Percentiles rank a stretch among this genome's conserved stretches.
These are phyloP conservation scores for Trichophyton equinum DNA, from an alignment of 2,329 filamentous ascomycete genomes.

Conservation along the genomic window DNA sequence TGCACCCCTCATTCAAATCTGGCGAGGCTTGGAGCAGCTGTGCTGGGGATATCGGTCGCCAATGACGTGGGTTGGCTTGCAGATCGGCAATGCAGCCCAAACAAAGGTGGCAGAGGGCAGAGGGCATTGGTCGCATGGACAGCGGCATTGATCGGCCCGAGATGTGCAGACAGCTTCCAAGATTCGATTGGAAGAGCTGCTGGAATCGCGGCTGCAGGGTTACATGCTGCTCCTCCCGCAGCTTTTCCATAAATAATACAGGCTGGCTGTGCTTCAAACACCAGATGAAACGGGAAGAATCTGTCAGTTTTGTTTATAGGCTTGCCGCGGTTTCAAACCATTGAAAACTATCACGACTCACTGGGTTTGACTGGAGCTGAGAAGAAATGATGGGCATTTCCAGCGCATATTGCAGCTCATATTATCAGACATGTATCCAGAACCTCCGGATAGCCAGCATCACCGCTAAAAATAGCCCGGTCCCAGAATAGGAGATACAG, in stretches of 20 bases:
- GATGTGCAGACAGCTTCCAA: background rate
- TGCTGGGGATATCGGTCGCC: background rate
- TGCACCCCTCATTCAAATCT: background rate
- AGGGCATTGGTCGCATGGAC: background rate
- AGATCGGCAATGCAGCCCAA: background rate
- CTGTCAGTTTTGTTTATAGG: background rate
- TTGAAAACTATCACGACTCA: background rate
- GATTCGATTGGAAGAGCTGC: background rate
- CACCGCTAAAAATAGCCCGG: background rate
- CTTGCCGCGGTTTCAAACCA: background rate
- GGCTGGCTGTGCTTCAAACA: background rate
- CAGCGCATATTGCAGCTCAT: too few species aligned
- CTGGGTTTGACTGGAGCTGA: background rate
- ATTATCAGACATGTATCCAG: too few species aligned
- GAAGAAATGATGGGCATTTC: background rate
- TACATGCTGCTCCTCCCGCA: background rate
- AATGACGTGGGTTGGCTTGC: background rate
- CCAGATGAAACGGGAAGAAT: background rate
- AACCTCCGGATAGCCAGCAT: background rate
- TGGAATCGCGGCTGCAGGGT: background rate
- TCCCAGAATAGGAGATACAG: background rate
- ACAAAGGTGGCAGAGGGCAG: background rate
- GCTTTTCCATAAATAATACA: background rate
- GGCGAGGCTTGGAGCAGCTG: background rate
- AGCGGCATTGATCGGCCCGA: background rate